Evolutionary conservation across 2,329 filamentous ascomycete genomes (phyloP), one percentile per base, ranked within the genome.

Genomic region (Elsinoe arachidis): DNA sequence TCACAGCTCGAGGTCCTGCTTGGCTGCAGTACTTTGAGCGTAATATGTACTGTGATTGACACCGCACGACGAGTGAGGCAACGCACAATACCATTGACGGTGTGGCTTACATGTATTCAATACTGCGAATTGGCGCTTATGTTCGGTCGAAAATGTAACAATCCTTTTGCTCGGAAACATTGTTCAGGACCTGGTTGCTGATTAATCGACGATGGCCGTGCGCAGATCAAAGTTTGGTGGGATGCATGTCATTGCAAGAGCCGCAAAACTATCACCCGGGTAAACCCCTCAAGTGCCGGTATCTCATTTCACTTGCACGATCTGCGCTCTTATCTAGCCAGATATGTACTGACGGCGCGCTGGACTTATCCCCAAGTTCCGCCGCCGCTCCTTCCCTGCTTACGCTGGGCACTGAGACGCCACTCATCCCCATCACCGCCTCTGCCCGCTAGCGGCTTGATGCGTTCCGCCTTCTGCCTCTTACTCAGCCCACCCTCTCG

Each of bases 361-460:
- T n/a, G 10, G 17, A 15, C 5, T 17, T 26, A 91, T 63, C 88
- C 93, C 93, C 93, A 99, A 7, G 93, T 99, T 2, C 92, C 92
- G 66, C 92, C 92, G 52, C 90, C 93, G 59, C 88, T 87, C 63
- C 92, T 81, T 3, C 91, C 92, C 51, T 87, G 86, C 68, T 86
- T 86, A 67, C 85, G 84, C 78, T 99, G 93, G 11, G 92, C 88
- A 65, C 86, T 91, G 60, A 99, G 73, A 61, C 93, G 81, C 93
- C 93, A 99, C 69, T 97, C 93, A 69, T 99, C 92, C 69, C 96
- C 91, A 2, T 85, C 87, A 2, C 86, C 87, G 73, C 89, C 96
- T 69, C 91, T 87, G 70, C 96, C 96, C 70, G 96, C 90, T 73
- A 99, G 73, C 43, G 93, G 93, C 76, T 96, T 89, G 57, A 99